A percentile compares a stretch with the other conserved stretches of the same genome.
Evolutionary conservation across 495 filamentous ascomycete species (phyloP).

Genomic region (Rusavskia elegans): DNA sequence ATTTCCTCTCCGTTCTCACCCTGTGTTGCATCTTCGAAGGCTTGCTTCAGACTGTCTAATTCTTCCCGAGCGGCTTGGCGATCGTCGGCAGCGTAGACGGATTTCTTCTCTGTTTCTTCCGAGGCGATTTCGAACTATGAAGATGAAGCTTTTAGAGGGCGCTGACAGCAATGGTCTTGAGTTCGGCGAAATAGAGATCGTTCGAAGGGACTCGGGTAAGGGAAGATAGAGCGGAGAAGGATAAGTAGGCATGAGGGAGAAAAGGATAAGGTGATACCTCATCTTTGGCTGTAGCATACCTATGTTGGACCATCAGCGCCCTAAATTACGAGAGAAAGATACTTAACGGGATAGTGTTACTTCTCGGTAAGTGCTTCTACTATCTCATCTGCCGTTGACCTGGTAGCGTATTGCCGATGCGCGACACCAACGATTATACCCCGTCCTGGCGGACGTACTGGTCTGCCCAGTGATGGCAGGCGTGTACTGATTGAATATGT

Average conservation of each 20-base stretch:
- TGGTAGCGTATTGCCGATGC: slow-evolving; percentile 11
- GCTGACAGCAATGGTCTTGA: background rate
- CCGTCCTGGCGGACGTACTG: background rate
- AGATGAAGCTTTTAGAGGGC: background rate
- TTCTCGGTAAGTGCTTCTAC: slow-evolving; percentile 30
- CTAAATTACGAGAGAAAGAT: background rate
- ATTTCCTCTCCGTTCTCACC: slow-evolving; percentile 30
- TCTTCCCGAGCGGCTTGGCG: slow-evolving; percentile 35
- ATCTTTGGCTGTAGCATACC: slow-evolving; percentile 31
- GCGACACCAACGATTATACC: background rate
- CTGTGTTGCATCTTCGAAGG: slow-evolving; percentile 25
- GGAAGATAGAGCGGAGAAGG: background rate
- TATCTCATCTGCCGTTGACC: slow-evolving; percentile 21
- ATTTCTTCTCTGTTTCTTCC: slow-evolving; percentile 38
- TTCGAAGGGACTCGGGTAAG: background rate
- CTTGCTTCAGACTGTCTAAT: slow-evolving; percentile 29
- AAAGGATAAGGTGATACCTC: slow-evolving; percentile 12
- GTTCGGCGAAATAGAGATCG: background rate
- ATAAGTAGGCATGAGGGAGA: background rate
- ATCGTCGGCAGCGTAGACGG: slow-evolving; percentile 36
- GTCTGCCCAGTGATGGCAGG: background rate
- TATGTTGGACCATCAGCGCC: background rate
- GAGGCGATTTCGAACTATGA: slow-evolving; percentile 35
- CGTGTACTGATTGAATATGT: background rate
- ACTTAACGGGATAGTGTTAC: slow-evolving; percentile 2